phyloP scores from a whole-genome alignment of 23 red algal genomes.

The Cyanidium caldarium region DNA sequence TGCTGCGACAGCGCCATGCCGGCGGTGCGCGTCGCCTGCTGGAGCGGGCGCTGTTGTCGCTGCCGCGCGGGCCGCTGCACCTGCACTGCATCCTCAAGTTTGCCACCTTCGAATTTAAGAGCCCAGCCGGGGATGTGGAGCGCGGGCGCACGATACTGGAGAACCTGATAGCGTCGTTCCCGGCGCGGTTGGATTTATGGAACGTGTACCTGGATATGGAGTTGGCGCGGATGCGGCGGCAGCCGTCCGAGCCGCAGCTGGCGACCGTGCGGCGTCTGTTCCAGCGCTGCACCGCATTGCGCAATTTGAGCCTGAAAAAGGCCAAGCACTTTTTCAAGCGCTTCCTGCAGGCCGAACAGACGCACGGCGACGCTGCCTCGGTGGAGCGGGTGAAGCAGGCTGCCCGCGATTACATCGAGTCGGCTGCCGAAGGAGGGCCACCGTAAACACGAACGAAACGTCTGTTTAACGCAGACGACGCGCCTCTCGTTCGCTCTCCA shows the following conservation, averaged over 20 bases:
- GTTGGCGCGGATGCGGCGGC: slow-evolving; percentile 3
- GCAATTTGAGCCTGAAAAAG: slow-evolving; percentile 69
- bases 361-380: slow-evolving; percentile 30
- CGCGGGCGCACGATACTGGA: slow-evolving; percentile 80
- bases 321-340: slow-evolving; percentile 79
- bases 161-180: slow-evolving; percentile 50
- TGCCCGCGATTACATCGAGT: slow-evolving; percentile 53
- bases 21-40: slow-evolving; percentile 23
- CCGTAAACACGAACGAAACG: not conserved
- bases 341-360: slow-evolving; percentile 59
- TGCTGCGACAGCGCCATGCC: not conserved
- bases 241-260: not conserved
- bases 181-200: slow-evolving; percentile 91
- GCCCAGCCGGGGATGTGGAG: slow-evolving; percentile 28
- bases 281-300: slow-evolving; percentile 28
- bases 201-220: slow-evolving; percentile 93
- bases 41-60: slow-evolving; percentile 41
- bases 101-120: slow-evolving; percentile 80
- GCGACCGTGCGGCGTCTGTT: slow-evolving; percentile 27
- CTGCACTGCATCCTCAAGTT: slow-evolving; percentile 53
- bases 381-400: slow-evolving; percentile 36
- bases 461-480: slow-evolving; percentile 61
- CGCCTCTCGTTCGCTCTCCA: slow-evolving; percentile 92
- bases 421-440: not conserved
- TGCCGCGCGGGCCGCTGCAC: slow-evolving; percentile 37